Percentiles rank a stretch among this genome's conserved stretches.
Evolutionary conservation across 2,329 filamentous ascomycete genomes (phyloP).

Genomic region (Aspergillus versicolor): DNA sequence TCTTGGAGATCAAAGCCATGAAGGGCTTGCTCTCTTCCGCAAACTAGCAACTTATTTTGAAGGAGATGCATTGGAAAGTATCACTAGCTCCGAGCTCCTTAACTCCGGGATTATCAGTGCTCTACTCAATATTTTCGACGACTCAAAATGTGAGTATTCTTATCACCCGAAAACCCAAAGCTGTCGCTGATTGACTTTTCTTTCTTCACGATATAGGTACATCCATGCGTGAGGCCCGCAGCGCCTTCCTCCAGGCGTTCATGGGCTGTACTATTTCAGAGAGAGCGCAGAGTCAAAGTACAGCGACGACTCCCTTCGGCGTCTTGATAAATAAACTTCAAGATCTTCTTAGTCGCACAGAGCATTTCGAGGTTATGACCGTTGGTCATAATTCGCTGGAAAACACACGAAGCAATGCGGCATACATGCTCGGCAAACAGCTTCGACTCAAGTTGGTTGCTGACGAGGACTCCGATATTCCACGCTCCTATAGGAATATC

Average conservation of each 20-base stretch:
- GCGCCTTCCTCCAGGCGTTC: constrained; percentile 86
- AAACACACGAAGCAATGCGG: constrained; percentile 82
- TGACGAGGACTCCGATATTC: constrained; percentile 84
- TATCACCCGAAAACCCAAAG: background rate
- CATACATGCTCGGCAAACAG: constrained; percentile 96
- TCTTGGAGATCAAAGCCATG: constrained; percentile 39
- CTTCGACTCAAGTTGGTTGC: constrained; percentile 85
- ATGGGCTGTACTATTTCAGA: constrained; percentile 69
- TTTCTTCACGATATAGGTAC: constrained; percentile 12
- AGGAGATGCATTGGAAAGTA: constrained; percentile 82
- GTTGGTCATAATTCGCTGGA: constrained; percentile 92
- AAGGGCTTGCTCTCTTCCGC: constrained; percentile 68
- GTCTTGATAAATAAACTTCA: constrained; percentile 91
- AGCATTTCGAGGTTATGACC: constrained; percentile 97
- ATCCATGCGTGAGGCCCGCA: constrained; percentile 60
- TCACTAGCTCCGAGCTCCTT: constrained; percentile 91
- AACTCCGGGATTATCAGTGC: constrained; percentile 86
- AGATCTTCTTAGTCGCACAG: constrained; percentile 90
- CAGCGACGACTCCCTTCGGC: constrained; percentile 79
- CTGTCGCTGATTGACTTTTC: background rate
- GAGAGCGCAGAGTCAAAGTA: constrained; percentile 63
- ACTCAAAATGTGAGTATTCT: constrained; percentile 51
- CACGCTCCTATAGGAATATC: constrained; percentile 82
- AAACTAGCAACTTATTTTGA: constrained; percentile 82
- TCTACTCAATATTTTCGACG: constrained; percentile 78